Base-by-base conservation (phyloP, 768 basidiomycete genomes). In the Sarcodon aspratus region DNA sequence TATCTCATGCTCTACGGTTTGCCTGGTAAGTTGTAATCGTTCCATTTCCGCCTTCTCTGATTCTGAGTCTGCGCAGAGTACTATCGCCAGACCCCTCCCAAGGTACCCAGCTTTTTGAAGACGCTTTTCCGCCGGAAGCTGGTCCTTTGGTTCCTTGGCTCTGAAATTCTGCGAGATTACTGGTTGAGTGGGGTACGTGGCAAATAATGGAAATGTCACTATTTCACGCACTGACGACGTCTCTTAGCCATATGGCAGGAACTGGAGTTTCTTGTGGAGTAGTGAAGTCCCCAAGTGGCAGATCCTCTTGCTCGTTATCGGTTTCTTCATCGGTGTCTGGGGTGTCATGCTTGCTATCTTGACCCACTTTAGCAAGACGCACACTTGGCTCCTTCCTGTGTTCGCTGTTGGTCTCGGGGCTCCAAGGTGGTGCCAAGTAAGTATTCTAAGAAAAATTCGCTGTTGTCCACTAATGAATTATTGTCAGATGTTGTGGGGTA, bases 331-430 rank as follows among this genome's bases (percentile, higher is more conserved):
- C 52, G 80, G 78, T 48, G 77, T 96, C 38, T 96, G 93, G 93
- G 87, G 75, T 7, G 55, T 75, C 3, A 70, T 87, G 70, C 67
- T 96, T 59, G 59, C 74, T 47, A 66, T 92, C 49, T 72, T 96
- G 59, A 95, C 82, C 7, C 75, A 83, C 59, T 83, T 93, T 67
- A 87, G 85, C 59, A 95, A 94, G 66, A 87, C 88, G 9, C 93
- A 96, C 61, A 96, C 93, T 8, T 96, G 93, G 93, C 69, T 96
- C 15, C 69, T 96, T 36, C 90, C 93, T 43, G 89, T 96, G 7
- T 96, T 96, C 59, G 93, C 93, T 7, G 91, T 96, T 45, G 93
- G 93, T 59, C 76, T 96, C 48, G 93, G 93, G 40, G 89, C 90
- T 31, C 93, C 93, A 9, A 68, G 89, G 59, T 96, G 93, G 93